Base-by-base conservation (phyloP, 805 yeast genomes). In the Candida tallmaniae region DNA sequence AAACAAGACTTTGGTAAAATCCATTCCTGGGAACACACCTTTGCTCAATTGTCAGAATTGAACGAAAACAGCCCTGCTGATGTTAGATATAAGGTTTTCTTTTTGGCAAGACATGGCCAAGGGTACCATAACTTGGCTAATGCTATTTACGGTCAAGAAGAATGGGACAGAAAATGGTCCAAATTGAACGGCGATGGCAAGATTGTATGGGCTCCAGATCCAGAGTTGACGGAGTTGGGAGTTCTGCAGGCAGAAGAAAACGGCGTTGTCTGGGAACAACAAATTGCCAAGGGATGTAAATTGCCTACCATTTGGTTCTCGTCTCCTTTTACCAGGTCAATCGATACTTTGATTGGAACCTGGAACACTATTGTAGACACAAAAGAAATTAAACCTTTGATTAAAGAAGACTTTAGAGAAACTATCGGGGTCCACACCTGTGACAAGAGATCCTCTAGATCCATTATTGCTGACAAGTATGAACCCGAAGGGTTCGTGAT, bases 81-180 rank as follows among this genome's bases (percentile, higher is more conserved):
- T 35, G 60, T 46, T n/a, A 35, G 40, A 5, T 74, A 71, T 51
- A 74, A 73, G 48, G 45, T 74, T 8, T 50, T 74, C 25, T 65
- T 65, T 39, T 55, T 72, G 23, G 76, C 73, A 4, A 61, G 79
- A 33, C 79, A 74, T 41, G 78, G 78, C 4, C 74, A 74, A 41
- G 79, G 78, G 2, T 71, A 46, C 46, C 79, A 74, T 46, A 74
- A 74, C 45, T 48, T 59, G 36, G 75, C 73, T 18, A 69, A 70
- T 44, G 32, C 56, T 12, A 57, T 55, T 32, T 73, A 73, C 45
- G 78, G 77, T 11, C 58, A 63, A 23, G 50, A 58, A 23, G 63
- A 46, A 10, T 72, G 76, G 76, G 63, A 70, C 37, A 59, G 57
- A 29, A 49, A 66, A 40, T 73, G 75, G 73, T 58, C 68, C 28